Base-by-base conservation (phyloP, 1,284 basidiomycete species). In the Irpex sp. region DNA sequence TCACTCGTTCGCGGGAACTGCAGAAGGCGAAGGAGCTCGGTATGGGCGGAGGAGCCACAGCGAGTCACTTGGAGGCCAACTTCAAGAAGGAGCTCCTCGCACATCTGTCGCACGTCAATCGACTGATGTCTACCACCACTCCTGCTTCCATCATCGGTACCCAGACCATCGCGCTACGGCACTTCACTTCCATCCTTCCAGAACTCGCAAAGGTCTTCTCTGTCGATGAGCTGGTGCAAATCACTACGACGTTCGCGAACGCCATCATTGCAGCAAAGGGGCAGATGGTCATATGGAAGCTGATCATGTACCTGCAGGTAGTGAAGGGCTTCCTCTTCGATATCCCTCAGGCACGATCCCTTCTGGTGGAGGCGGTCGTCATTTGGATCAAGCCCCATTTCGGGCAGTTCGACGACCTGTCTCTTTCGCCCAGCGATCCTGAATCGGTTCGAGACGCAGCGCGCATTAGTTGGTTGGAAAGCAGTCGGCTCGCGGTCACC, bases 331-430 rank as follows among this genome's bases (percentile, higher is more conserved):
- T 92, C 74, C 78, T 97, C 48, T 97, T 98, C 72, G 93, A 96
- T 69, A 87, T 91, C 66, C 78, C 89, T 3, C 84, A 92, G 62
- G 90, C 92, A 7, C 87, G 97, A 13, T 83, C 89, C 0, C 78
- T 93, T 13, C 82, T 99, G 19, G 89, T 97, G 5, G 96, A 97
- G 62, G 89, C 91, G 34, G 86, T 98, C 44, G 89, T 96, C 3
- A 85, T 91, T 21, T 98, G 96, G 95, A 90, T 98, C 69, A 97
- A 96, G 72, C 95, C 96, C 0, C 91, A 97, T 74, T 92, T 98
- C 67, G 96, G 96, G n/a, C 82, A 85, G 17, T 97, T 92, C 71
- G 94, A 97, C 67, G 92, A 94, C 73, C 91, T 87, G 72, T 82
- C 82, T 2, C 40, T 44, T 15, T 79, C 80, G 58, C 76, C 82